These are phyloP conservation scores for Phytophthora vignae DNA, from an alignment of 352 stramenopile species.

Conservation along the genomic window DNA sequence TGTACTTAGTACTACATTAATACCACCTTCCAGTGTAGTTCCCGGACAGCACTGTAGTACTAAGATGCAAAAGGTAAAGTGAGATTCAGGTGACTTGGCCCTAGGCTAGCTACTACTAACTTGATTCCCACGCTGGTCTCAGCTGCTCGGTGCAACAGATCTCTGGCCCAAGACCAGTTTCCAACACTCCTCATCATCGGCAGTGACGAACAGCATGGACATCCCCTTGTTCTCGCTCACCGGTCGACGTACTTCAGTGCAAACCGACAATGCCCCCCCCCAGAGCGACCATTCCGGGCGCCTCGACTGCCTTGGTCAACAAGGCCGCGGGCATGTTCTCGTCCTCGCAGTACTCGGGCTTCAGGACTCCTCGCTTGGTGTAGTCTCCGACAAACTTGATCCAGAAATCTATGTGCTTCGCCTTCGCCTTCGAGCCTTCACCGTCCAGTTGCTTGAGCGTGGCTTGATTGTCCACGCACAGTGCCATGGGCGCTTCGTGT, in stretches of 20 bases:
- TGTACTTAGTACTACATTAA: no score
- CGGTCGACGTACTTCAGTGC: background rate
- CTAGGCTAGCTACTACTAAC: no score
- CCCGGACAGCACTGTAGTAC: no score
- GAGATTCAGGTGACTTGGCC: no score
- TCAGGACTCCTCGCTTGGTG: background rate
- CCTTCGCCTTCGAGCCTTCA: slow-evolving; percentile 2
- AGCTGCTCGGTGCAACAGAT: no score
- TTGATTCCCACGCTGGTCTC: no score
- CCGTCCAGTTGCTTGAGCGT: background rate
- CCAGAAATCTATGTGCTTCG: slow-evolving; percentile 25
- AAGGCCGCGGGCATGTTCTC: slow-evolving; percentile 18
- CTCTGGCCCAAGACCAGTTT: no score
- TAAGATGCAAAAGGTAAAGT: no score
- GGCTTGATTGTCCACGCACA: slow-evolving; percentile 21
- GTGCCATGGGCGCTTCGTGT: background rate
- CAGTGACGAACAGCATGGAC: background rate
- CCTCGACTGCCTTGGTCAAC: slow-evolving; percentile 15
- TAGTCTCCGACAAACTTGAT: slow-evolving; percentile 21
- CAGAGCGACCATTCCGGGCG: background rate
- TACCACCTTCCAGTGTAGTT: no score
- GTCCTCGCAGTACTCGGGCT: slow-evolving; percentile 12
- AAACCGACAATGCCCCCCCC: background rate
- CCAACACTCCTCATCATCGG: slow-evolving; percentile 17
- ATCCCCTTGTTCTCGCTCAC: background rate